Conservation (phyloP, 2,329 filamentous ascomycete genomes). For the Arachnomyces sp. region DNA sequence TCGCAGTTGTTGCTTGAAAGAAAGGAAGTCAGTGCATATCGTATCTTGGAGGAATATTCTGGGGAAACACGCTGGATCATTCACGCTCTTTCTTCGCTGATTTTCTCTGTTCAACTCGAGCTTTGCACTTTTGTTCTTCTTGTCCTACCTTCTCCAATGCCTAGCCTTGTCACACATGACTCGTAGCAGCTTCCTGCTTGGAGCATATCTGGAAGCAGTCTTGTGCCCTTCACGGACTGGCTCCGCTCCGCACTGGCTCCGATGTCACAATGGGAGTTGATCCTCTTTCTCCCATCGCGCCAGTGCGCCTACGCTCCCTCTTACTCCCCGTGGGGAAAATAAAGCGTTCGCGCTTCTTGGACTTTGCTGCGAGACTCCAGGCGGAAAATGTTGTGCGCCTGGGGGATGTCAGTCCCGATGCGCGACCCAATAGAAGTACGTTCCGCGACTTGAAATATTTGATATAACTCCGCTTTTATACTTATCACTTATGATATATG, state of each 20-base stretch:
- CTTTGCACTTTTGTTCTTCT: background rate
- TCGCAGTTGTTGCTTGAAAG: no score
- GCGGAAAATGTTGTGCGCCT: slow-evolving; percentile 73
- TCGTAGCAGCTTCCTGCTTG: slow-evolving; percentile 13
- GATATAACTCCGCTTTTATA: slow-evolving; percentile 2
- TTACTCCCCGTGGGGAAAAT: slow-evolving; percentile 82
- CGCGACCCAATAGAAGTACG: slow-evolving; percentile 76
- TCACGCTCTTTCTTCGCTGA: background rate
- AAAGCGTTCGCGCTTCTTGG: slow-evolving; percentile 67
- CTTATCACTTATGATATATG: slow-evolving; percentile 1
- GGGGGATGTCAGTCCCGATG: slow-evolving; percentile 77
- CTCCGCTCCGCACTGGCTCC: slow-evolving; percentile 23
- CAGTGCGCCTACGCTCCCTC: slow-evolving; percentile 80
- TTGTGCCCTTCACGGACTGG: slow-evolving; percentile 25
- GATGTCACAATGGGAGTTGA: slow-evolving; percentile 72
- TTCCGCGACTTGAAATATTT: slow-evolving; percentile 5
- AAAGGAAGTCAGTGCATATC: slow-evolving; percentile 1
- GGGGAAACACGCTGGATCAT: background rate
- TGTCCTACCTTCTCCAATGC: slow-evolving; percentile 1
- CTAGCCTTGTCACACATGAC: slow-evolving; percentile 15
- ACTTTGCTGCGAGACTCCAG: slow-evolving; percentile 69
- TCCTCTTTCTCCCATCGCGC: slow-evolving; percentile 80
- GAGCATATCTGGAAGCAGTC: slow-evolving; percentile 24
- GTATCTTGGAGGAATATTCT: slow-evolving; percentile 1
- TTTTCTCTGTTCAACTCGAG: slow-evolving; percentile 2